These are phyloP conservation scores for Smallanthus sonchifolius DNA, from an alignment of 129 eudicot genomes.

Conservation along the genomic window DNA sequence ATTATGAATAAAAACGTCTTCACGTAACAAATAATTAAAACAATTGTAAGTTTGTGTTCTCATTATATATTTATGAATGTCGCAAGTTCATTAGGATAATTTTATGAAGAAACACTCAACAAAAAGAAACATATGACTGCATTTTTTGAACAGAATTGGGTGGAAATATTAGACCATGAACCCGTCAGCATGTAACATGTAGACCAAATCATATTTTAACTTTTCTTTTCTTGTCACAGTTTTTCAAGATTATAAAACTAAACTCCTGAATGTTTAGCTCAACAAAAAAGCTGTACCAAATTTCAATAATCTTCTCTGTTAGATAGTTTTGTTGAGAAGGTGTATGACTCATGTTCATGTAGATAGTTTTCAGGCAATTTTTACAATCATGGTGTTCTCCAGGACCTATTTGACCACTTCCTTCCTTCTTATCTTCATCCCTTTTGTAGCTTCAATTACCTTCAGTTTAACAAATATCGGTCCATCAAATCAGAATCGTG, in stretches of 20 bases:
- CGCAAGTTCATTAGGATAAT: neutral
- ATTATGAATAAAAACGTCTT: neutral
- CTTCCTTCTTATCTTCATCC: neutral
- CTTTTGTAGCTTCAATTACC: neutral
- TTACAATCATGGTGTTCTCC: neutral
- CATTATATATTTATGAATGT: neutral
- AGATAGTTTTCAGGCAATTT: neutral
- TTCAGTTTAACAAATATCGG: neutral
- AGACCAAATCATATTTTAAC: neutral
- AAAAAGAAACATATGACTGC: neutral
- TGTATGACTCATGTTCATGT: neutral
- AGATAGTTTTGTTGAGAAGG: neutral
- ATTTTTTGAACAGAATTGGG: neutral
- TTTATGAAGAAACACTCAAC: neutral
- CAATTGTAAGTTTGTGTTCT: neutral
- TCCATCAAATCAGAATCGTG: neutral
- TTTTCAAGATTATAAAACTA: neutral
- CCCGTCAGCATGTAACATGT: neutral
- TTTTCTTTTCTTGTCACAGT: neutral
- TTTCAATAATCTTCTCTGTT: neutral
- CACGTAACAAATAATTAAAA: neutral
- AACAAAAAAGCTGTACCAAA: neutral
- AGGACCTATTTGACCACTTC: neutral
- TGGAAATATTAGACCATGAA: neutral
- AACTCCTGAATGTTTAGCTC: neutral